Evolutionary conservation across 164 flowering plant species (phyloP), one percentile per base, ranked within the genome.

Genomic region (Annona cherimola): DNA sequence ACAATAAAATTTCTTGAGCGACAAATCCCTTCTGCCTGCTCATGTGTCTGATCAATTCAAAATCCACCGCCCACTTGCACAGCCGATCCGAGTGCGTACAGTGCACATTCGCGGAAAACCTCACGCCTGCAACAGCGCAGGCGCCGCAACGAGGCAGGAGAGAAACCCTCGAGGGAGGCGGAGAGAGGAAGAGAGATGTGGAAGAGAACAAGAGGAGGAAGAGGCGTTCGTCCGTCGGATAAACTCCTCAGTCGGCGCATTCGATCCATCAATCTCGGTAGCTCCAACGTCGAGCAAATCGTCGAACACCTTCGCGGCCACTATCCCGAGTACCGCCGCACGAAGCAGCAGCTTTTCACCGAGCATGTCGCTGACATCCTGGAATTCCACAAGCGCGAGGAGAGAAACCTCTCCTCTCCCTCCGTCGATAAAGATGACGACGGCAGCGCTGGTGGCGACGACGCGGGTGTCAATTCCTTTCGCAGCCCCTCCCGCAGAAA

Each of bases 241-340:
- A 18, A 77, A 50, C 80, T 86, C 50, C 71, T 69, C 18, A 26
- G 35, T 26, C 84, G 77, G 1, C 83, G 84, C 45, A 63, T 91
- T 5, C 76, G 80, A 41, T 74, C 85, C 18, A 80, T 76, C 74
- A 74, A 69, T 72, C 45, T 62, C 42, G 55, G 61, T 44, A 60
- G 71, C 2, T 70, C 79, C 50, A 42, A 57, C 57, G 54, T 81
- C 7, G 87, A 87, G 1, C 84, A 84, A 2, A 73, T 86, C 59
- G 88, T 88, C 54, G 80, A 86, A 9, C 69, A 80, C 69, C 94
- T 92, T 45, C 87, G 85, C 42, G 45, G 77, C 4, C 69, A 50
- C 26, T 81, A 73, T 73, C 88, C 89, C 0, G 85, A 84, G 4
- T 89, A 84, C 78, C 42, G 63, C 11, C 87, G 90, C 39, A 55